These are phyloP conservation scores for Quercus agrifolia DNA, from an alignment of 306 rosid species.

Conservation along the genomic window DNA sequence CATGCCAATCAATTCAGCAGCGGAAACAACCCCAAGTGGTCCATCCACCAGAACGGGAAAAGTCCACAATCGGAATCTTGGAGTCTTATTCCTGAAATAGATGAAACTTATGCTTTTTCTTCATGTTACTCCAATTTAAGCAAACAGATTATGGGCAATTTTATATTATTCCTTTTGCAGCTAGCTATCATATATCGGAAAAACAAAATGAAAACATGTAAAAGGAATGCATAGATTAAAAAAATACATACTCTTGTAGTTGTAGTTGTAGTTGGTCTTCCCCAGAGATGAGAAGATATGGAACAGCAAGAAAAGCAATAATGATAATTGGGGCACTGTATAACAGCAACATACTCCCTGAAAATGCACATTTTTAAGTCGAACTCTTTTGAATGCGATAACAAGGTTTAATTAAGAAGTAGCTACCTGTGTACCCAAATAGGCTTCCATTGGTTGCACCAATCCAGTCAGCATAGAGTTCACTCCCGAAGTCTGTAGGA, in stretches of 20 bases:
- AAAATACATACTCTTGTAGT: conserved; percentile 39
- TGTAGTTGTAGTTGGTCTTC: conserved; percentile 30
- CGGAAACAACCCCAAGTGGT: conserved; percentile 88
- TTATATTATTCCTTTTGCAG: background rate
- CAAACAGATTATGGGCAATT: background rate
- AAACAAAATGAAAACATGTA: background rate
- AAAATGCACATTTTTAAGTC: conserved; percentile 11
- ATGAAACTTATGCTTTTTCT: background rate
- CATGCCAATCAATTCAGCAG: conserved; percentile 74
- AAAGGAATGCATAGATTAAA: background rate
- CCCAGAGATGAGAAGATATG: conserved; percentile 50
- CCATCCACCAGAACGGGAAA: conserved; percentile 80
- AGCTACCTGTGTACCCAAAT: conserved; percentile 62
- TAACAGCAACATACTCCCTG: conserved; percentile 64
- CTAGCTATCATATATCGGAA: background rate
- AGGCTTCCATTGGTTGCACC: conserved; percentile 24
- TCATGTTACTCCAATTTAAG: background rate
- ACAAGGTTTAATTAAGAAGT: background rate
- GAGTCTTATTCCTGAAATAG: conserved; percentile 50
- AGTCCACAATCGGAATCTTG: conserved; percentile 77
- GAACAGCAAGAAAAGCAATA: conserved; percentile 65
- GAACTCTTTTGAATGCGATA: background rate
- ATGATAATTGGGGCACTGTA: conserved; percentile 56
- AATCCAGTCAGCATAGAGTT: conserved; percentile 16
- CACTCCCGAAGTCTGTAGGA: conserved; percentile 34